Evolutionary conservation across 306 rosid species (phyloP).

Genomic region (Pyrus pyrifolia): DNA sequence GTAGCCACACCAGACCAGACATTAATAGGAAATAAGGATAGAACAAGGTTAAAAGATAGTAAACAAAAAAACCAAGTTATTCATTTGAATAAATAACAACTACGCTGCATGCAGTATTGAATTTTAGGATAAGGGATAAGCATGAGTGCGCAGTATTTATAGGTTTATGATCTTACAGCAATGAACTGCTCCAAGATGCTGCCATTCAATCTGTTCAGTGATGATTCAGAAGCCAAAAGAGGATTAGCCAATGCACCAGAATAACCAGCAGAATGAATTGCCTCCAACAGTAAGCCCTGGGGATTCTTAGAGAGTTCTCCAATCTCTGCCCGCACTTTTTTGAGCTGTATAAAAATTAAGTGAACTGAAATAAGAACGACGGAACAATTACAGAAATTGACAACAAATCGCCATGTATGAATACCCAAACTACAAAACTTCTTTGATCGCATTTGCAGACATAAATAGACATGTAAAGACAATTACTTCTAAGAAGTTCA

Average conservation of each 20-base stretch:
- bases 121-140: neutral
- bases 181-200: slow-evolving; percentile 66
- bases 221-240: slow-evolving; percentile 78
- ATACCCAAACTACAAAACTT: slow-evolving; percentile 1
- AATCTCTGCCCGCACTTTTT: slow-evolving; percentile 72
- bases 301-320: slow-evolving; percentile 78
- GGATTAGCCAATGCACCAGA: slow-evolving; percentile 90
- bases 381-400: neutral
- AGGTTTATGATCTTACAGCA: slow-evolving; percentile 49
- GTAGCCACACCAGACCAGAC: slow-evolving; percentile 1
- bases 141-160: slow-evolving; percentile 3
- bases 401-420: neutral
- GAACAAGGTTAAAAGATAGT: neutral
- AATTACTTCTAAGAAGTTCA: neutral
- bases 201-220: slow-evolving; percentile 61
- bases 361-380: slow-evolving; percentile 18
- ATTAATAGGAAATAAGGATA: neutral
- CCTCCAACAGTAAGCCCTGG: slow-evolving; percentile 90
- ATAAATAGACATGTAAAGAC: neutral
- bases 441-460: neutral
- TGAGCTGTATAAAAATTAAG: slow-evolving; percentile 45
- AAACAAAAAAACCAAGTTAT: neutral
- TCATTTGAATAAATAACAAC: slow-evolving; percentile 10
- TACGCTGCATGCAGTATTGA: neutral
- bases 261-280: slow-evolving; percentile 89